Evolutionary conservation across 2,329 filamentous ascomycete species (phyloP).

Genomic region (Botrytis cinerea): DNA sequence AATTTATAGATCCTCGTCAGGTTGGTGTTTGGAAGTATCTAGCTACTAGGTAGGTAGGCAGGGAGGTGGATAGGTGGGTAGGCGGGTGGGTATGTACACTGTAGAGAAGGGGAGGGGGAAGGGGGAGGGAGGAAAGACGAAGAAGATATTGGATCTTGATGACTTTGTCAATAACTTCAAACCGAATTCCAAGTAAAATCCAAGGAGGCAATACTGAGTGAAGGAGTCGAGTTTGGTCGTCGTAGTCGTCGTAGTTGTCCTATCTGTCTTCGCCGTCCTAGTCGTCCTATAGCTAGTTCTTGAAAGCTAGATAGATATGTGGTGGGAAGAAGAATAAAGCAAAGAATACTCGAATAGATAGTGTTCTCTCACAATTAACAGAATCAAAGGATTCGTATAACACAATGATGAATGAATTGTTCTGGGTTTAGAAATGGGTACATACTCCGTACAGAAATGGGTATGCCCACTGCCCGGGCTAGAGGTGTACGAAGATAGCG

Average conservation of each 20-base stretch:
- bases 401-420: not conserved
- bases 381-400: not conserved
- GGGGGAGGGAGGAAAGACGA: not conserved
- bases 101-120: not conserved
- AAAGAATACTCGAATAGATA: not conserved
- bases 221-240: not conserved
- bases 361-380: not conserved
- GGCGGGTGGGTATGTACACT: not conserved
- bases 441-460: not conserved
- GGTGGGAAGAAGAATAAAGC: not conserved
- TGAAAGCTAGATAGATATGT: not conserved
- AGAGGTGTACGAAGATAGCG: not conserved
- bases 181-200: not conserved
- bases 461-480: not conserved
- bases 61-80: not conserved
- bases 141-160: not conserved
- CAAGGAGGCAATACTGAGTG: not conserved
- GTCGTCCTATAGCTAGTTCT: not conserved
- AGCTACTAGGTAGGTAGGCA: not conserved
- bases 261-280: not conserved
- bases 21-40: not conserved
- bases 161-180: not conserved
- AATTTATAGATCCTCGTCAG: slow-evolving; percentile 21
- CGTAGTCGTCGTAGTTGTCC: not conserved
- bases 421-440: not conserved